Base-by-base conservation (phyloP, 2,329 filamentous ascomycete species). In the Aplosporella prunicola region DNA sequence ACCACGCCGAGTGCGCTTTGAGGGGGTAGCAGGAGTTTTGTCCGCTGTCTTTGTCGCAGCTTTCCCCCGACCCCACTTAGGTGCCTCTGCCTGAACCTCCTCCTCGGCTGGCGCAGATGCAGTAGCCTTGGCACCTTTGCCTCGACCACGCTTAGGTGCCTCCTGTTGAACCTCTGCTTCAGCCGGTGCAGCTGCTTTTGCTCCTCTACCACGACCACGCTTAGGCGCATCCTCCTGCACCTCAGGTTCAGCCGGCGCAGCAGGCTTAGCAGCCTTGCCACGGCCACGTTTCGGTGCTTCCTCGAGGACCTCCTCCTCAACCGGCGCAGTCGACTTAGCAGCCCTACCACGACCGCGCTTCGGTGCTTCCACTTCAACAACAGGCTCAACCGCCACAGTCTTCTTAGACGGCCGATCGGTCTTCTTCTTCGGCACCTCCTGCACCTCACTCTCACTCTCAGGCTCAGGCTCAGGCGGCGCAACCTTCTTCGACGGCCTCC, bases 401-500 rank as follows among this genome's bases (percentile, higher is more conserved):
- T 16, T 14, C 11, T 14, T 29, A 17, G 27, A 29, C 27, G 14
- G 15, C 14, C 27, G 27, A 16, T 16, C n/a, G n/a, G n/a, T 9
- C 14, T 16, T 14, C 8, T 29, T 29, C 27, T 29, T 29, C 27
- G 27, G 27, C 14, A 16, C 27, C 9, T 29, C 27, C 13, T 29
- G 14, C 4, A 10, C 13, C 13, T 29, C 27, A 16, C 14, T 5
- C 13, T 29, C 27, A 3, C 14, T 6, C 13, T 29, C 11, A 10
- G 27, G 9, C 11, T 8, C 36, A 5, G 17, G 35, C 17, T 31
- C 35, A 9, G 29, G 36, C 5, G 17, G 29, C 4, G 22, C 36
- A 28, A 14, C 37, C 17, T 39, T 28, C 36, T 39, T 39, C 3
- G 20, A 25, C 13, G 24, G 37, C 8, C 37, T 26, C 3, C 37